Evolutionary conservation across 2,329 filamentous ascomycete genomes (phyloP).

Genomic region (Talaromyces marneffei): DNA sequence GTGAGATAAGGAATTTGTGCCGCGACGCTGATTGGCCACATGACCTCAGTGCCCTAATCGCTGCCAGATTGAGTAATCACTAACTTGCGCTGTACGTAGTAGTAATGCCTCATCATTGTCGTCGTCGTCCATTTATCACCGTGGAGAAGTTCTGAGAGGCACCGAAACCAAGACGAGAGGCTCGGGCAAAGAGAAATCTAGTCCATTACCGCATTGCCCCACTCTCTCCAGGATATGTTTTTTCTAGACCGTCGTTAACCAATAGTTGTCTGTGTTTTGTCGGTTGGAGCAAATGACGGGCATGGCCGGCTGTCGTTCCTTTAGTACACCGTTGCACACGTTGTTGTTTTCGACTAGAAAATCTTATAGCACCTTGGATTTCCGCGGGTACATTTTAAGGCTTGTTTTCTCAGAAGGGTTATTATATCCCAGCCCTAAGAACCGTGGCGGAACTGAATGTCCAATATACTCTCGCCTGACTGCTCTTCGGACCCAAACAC

Average conservation of each 20-base stretch:
- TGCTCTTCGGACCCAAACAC: background rate
- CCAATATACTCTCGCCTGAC: background rate
- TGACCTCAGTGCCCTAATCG: background rate
- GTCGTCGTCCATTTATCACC: background rate
- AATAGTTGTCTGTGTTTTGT: background rate
- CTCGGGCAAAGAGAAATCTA: background rate
- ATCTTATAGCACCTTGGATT: background rate
- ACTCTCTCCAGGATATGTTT: background rate
- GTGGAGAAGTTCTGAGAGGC: background rate
- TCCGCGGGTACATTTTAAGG: conserved; percentile 1
- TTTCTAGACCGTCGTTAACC: background rate
- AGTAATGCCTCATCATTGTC: background rate
- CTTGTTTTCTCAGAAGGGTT: background rate
- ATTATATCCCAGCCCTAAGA: conserved; percentile 6
- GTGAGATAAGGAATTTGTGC: background rate
- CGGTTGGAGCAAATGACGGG: background rate
- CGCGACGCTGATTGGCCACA: background rate
- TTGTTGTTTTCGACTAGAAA: background rate
- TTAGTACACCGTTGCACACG: background rate
- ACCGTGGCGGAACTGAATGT: background rate
- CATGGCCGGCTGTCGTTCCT: background rate
- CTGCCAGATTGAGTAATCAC: background rate
- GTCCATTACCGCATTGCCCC: background rate
- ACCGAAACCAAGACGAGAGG: background rate
- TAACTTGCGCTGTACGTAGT: background rate